Evolutionary conservation across 2,329 filamentous ascomycete species (phyloP).

Genomic region (Sporothrix humicola): DNA sequence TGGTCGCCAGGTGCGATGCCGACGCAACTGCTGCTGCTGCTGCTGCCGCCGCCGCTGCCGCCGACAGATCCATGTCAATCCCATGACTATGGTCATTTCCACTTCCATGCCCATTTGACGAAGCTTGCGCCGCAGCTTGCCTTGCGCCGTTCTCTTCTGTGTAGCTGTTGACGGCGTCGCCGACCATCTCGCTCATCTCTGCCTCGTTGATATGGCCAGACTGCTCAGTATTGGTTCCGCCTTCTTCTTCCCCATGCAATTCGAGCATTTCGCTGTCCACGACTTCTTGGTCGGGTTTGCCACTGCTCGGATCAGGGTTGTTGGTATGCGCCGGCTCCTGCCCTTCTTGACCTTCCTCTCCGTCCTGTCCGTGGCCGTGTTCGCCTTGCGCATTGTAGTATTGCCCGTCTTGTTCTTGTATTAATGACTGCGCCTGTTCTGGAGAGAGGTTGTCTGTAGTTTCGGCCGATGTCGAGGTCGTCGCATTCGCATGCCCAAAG

Average conservation of each 20-base stretch:
- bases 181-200: slow-evolving; percentile 34
- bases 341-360: not conserved
- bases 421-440: slow-evolving; percentile 8
- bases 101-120: slow-evolving; percentile 10
- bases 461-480: slow-evolving; percentile 2
- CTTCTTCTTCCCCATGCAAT: not conserved
- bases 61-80: slow-evolving; percentile 29
- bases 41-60: slow-evolving; percentile 27
- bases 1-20: slow-evolving; percentile 18
- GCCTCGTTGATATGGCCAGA: slow-evolving; percentile 38
- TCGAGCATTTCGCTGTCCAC: slow-evolving; percentile 27
- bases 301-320: not conserved
- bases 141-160: not conserved
- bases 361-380: not conserved
- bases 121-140: not conserved
- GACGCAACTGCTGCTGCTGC: slow-evolving; percentile 34
- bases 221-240: slow-evolving; percentile 37
- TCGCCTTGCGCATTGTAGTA: not conserved
- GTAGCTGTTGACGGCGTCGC: slow-evolving; percentile 27
- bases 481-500: not conserved
- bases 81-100: slow-evolving; percentile 31
- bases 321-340: not conserved
- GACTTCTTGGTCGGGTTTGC: not conserved
- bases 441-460: slow-evolving; percentile 9
- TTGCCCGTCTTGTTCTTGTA: slow-evolving; percentile 23